Base-by-base conservation (phyloP, 306 rosid species). In the Sphenostylis stenocarpa region DNA sequence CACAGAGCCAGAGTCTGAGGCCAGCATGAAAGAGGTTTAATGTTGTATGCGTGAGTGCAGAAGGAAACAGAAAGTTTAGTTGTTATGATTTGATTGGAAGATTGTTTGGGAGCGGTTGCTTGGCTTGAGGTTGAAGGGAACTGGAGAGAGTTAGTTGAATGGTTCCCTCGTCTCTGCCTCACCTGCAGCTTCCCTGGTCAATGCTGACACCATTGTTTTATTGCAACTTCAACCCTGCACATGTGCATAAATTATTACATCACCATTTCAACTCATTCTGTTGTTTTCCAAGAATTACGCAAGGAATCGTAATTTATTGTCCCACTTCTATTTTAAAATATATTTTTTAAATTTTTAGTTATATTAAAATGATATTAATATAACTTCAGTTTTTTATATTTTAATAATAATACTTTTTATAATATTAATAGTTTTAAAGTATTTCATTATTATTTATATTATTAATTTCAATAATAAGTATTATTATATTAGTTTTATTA, bases 1-100 rank as follows among this genome's bases (percentile, higher is more conserved):
- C 78, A 76, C 53, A 51, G 81, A 81, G 33, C 69, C 44, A 26
- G 85, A 52, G 44, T 43, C 72, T 66, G 78, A 70, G 78, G 85
- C 65, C 74, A 82, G 85, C 85, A 82, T 82, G 82, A 61, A 77
- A 41, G 69, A 48, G 29, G 43, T 23, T 65, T 34, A 31, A 34
- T 31, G 45, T 17, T 15, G 26, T 1, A 15, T 58, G 5, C 4
- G 5, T 55, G 33, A 57, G 47, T 36, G 28, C 17, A 20, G 70
- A 21, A 5, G 6, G 17, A 11, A 64, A 2, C 17, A 10, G 10
- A 10, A 19, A 36, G 15, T 2, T n/a, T 5, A 12, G 21, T 12
- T 56, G 19, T 14, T 19, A 19, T 4, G 49, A 65, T 12, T 65
- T 5, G 70, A 64, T 64, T 64, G 5, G 6, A 60, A 61, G 5